Evolutionary conservation across 495 filamentous ascomycete species (phyloP), one percentile per base, ranked within the genome.

Genomic region (Pseudevernia furfuracea): DNA sequence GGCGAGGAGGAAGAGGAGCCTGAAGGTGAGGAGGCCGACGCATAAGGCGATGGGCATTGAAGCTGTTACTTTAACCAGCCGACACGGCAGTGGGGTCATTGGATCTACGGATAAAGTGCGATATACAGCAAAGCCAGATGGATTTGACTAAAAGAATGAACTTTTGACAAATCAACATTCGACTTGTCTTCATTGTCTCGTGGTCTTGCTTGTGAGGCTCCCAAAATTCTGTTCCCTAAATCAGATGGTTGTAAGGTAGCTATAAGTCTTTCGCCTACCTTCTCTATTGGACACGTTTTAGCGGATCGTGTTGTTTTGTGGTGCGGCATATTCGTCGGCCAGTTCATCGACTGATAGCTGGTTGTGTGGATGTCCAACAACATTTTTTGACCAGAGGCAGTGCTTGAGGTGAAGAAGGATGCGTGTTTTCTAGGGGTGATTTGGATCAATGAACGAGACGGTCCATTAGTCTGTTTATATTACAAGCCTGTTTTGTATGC

Each of bases 1-100:
- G 89, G 77, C 30, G 90, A 92, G 63, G 90, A 89, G 14, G 88
- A 86, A 0, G 87, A 87, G 5, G 84, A 82, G 0, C 86, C 87
- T 0, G 85, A 84, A 4, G 84, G 83, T 0, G 83, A 85, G 0
- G 82, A 86, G 0, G 83, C 84, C 15, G 85, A 83, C 10, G 70
- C 75, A 60, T 61, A 60, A 46, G 48, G 71, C 28, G 69, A 74
- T 30, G 69, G 68, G 34, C 64, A 72, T 36, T 67, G 57, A 57
- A 19, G 38, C 21, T 41, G 17, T 41, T 1, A 32, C 2, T n/a
- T 23, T 34, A 7, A 38, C 34, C 25, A 12, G 15, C 48, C n/a
- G 48, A 19, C 48, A 32, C 12, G 30, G 30, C 52, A 55, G 52
- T 17, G 7, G 6, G 8, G 52, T 55, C 30, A 9, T 55, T 55